A percentile compares a stretch with the other conserved stretches of the same genome.
Conservation (phyloP, 2,329 filamentous ascomycete species). For the Microcyclospora pomicola region DNA sequence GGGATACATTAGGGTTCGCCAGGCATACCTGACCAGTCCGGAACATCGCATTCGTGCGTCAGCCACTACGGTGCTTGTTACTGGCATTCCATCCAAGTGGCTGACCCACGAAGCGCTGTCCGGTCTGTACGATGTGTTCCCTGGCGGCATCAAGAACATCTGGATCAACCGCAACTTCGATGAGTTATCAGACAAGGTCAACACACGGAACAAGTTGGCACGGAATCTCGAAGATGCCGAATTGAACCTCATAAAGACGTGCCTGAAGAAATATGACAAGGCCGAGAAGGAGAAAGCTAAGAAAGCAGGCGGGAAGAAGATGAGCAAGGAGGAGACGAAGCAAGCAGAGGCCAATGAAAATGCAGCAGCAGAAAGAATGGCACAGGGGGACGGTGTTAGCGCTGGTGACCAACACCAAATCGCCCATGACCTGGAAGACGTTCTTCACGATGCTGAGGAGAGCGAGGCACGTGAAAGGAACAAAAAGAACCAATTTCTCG, state of each 20-base stretch:
- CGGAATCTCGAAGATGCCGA: conserved; percentile 63
- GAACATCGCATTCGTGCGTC: conserved; percentile 88
- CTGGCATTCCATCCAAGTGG: conserved; percentile 83
- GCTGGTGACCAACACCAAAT: conserved; percentile 19
- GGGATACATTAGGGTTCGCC: conserved; percentile 82
- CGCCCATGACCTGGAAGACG: conserved; percentile 17
- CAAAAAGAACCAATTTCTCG: conserved; percentile 5
- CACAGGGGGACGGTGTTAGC: conserved; percentile 18
- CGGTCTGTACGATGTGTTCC: conserved; percentile 87
- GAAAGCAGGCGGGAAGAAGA: conserved; percentile 32
- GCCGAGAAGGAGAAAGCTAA: conserved; percentile 40
- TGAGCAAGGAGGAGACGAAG: conserved; percentile 41
- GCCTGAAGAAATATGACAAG: conserved; percentile 64
- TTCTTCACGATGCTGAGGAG: conserved; percentile 13
- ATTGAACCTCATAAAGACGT: conserved; percentile 66
- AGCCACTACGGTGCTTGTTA: conserved; percentile 88
- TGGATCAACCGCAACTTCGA: conserved; percentile 92
- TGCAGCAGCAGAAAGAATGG: conserved; percentile 18
- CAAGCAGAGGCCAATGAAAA: conserved; percentile 14
- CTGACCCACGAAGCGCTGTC: conserved; percentile 67
- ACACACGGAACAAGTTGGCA: conserved; percentile 58
- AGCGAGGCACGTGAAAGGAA: conserved; percentile 10
- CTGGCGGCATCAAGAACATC: conserved; percentile 84
- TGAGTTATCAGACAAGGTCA: conserved; percentile 69
- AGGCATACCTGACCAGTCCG: conserved; percentile 86